Percentiles rank a stretch among this genome's conserved stretches.
phyloP scores from a whole-genome alignment of 345 rosid species.

The Arabis alpina region DNA sequence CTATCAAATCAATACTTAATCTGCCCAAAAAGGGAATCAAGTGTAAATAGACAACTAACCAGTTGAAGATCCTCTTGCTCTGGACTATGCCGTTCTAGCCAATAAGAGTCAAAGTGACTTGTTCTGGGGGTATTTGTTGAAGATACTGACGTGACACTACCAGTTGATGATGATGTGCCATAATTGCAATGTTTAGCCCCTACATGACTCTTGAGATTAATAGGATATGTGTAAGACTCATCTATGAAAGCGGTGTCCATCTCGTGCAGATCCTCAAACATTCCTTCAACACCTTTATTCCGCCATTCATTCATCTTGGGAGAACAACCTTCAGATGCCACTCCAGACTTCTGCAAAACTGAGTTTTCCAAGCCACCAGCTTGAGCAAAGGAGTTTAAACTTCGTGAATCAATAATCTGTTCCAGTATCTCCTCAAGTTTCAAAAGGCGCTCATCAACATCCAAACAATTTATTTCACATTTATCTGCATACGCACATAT shows the following conservation, averaged over 20 bases:
- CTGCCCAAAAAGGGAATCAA: conserved; percentile 16
- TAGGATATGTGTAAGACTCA: conserved; percentile 53
- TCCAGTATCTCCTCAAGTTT: conserved; percentile 78
- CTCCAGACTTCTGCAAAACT: conserved; percentile 51
- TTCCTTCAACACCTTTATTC: conserved; percentile 79
- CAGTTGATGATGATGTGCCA: conserved; percentile 73
- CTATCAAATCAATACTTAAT: neutral
- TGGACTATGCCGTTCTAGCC: conserved; percentile 72
- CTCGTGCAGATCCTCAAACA: conserved; percentile 91
- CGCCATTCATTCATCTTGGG: conserved; percentile 82
- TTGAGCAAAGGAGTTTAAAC: conserved; percentile 52
- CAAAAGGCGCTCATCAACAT: conserved; percentile 70
- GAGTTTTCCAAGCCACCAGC: conserved; percentile 62
- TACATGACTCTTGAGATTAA: conserved; percentile 56
- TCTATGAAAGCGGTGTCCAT: conserved; percentile 86
- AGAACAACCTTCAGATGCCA: conserved; percentile 61
- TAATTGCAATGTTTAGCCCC: conserved; percentile 61
- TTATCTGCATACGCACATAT: conserved; percentile 90
- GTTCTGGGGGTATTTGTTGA: conserved; percentile 79
- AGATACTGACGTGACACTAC: conserved; percentile 81
- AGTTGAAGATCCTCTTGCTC: conserved; percentile 79
- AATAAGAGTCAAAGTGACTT: conserved; percentile 77
- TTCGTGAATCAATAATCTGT: conserved; percentile 68
- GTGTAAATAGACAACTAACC: conserved; percentile 51
- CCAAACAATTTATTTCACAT: conserved; percentile 71